Percentiles rank a stretch among this genome's conserved stretches.
These are phyloP conservation scores for Metschnikowia colocasiae DNA, from an alignment of 805 yeast species.

Conservation along the genomic window DNA sequence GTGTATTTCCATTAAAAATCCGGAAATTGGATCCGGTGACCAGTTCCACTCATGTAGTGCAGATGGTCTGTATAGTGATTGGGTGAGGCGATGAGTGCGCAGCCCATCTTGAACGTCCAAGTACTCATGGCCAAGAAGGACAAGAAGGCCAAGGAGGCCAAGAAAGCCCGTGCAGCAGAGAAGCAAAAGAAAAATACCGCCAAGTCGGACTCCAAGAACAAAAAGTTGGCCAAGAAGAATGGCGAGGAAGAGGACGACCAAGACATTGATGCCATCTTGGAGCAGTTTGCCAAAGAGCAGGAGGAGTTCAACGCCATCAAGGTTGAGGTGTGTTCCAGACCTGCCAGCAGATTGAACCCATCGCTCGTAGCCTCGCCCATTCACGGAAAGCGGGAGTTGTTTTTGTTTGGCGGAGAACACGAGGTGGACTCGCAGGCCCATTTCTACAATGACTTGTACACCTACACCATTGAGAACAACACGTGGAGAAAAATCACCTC, in stretches of 20 bases:
- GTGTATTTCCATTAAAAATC: background rate
- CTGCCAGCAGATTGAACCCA: conserved; percentile 68
- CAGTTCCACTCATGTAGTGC: too few species aligned
- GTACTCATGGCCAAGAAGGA: conserved; percentile 75
- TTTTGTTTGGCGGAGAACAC: conserved; percentile 88
- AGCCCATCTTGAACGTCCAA: background rate
- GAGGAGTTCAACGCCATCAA: conserved; percentile 69
- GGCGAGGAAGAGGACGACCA: conserved; percentile 83
- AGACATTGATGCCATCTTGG: conserved; percentile 80
- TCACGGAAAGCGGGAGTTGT: conserved; percentile 71
- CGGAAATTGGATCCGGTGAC: background rate
- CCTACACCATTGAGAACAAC: conserved; percentile 72
- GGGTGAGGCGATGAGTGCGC: conserved; percentile 1
- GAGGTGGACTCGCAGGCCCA: conserved; percentile 49
- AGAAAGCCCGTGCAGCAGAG: conserved; percentile 81
- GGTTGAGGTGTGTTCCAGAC: conserved; percentile 55
- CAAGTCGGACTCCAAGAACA: conserved; percentile 71
- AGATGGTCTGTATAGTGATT: background rate
- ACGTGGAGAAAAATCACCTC: conserved; percentile 78
- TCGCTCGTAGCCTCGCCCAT: conserved; percentile 71
- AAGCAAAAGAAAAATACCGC: conserved; percentile 72
- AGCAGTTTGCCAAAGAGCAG: conserved; percentile 75
- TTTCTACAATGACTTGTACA: conserved; percentile 78
- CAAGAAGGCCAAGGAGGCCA: conserved; percentile 85
- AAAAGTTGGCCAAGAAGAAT: conserved; percentile 68